phyloP scores from a whole-genome alignment of 164 flowering plant species.

The Aristolochia californica region DNA sequence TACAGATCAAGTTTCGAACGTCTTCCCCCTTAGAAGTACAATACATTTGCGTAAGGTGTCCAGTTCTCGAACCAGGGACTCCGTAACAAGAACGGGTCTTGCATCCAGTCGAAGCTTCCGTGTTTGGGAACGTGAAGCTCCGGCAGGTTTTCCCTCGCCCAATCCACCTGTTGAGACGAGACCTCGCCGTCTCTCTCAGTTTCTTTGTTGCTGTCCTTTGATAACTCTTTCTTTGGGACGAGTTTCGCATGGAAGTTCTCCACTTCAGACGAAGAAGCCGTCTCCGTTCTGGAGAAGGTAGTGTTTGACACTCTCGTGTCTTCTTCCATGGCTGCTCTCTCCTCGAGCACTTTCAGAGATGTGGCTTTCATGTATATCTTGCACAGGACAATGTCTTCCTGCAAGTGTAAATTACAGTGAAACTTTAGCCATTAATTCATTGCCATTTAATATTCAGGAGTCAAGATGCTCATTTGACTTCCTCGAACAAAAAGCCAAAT shows the following conservation, averaged over 20 bases:
- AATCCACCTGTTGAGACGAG: slow-evolving; percentile 6
- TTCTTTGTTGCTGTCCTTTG: slow-evolving; percentile 3
- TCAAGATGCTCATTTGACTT: too few relatives aligned
- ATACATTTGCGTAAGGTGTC: slow-evolving; percentile 11
- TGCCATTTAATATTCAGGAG: too few relatives aligned
- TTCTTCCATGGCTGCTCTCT: slow-evolving; percentile 70
- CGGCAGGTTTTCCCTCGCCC: slow-evolving; percentile 26
- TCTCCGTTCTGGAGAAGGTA: slow-evolving; percentile 14
- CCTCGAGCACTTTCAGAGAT: slow-evolving; percentile 76
- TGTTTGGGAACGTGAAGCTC: slow-evolving; percentile 58
- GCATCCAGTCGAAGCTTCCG: slow-evolving; percentile 41
- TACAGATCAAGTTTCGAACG: too few relatives aligned
- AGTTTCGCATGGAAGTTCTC: too few relatives aligned
- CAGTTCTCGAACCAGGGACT: slow-evolving; percentile 63
- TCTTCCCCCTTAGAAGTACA: slow-evolving; percentile 21
- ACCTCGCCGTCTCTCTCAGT: slow-evolving; percentile 7
- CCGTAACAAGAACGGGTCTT: slow-evolving; percentile 37
- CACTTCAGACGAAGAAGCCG: slow-evolving; percentile 15
- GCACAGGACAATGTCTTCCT: slow-evolving; percentile 55
- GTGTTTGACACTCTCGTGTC: slow-evolving; percentile 15
- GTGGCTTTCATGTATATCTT: slow-evolving; percentile 92
- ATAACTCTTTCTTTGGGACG: neutral
- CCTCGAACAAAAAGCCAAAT: too few relatives aligned
- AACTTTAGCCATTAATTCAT: too few relatives aligned
- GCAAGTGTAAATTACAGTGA: slow-evolving; percentile 5